Evolutionary conservation across 345 rosid genomes (phyloP).

Genomic region (Brassica nigra): DNA sequence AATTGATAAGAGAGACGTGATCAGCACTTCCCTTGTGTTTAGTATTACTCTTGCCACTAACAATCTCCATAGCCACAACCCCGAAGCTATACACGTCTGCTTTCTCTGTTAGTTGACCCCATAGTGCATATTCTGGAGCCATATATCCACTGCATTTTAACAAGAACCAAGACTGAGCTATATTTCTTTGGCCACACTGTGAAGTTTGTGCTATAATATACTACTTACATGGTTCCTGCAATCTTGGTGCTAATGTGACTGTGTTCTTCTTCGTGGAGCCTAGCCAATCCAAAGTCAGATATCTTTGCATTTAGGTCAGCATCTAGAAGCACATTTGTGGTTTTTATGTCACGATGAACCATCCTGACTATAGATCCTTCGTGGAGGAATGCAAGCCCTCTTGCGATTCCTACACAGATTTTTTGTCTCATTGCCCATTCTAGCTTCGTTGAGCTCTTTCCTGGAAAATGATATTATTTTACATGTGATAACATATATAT

Average conservation of each 20-base stretch:
- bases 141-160: conserved; percentile 12
- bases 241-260: conserved; percentile 60
- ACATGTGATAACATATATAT: neutral
- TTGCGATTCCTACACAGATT: conserved; percentile 61
- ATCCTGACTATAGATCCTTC: conserved; percentile 58
- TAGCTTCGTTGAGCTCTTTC: conserved; percentile 24
- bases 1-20: neutral
- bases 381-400: conserved; percentile 61
- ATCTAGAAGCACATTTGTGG: conserved; percentile 61
- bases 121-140: conserved; percentile 45
- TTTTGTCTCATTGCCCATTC: conserved; percentile 55
- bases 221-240: conserved; percentile 64
- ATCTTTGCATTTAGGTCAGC: conserved; percentile 56
- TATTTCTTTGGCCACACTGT: neutral
- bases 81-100: neutral
- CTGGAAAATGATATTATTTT: neutral
- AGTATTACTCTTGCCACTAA: neutral
- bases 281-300: conserved; percentile 72
- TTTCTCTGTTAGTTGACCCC: neutral
- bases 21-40: neutral
- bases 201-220: neutral
- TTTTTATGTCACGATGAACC: conserved; percentile 69
- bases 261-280: conserved; percentile 52
- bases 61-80: neutral
- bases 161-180: neutral